Evolutionary conservation across 106 monocot species (phyloP).

Genomic region (Phalaenopsis aphrodite): DNA sequence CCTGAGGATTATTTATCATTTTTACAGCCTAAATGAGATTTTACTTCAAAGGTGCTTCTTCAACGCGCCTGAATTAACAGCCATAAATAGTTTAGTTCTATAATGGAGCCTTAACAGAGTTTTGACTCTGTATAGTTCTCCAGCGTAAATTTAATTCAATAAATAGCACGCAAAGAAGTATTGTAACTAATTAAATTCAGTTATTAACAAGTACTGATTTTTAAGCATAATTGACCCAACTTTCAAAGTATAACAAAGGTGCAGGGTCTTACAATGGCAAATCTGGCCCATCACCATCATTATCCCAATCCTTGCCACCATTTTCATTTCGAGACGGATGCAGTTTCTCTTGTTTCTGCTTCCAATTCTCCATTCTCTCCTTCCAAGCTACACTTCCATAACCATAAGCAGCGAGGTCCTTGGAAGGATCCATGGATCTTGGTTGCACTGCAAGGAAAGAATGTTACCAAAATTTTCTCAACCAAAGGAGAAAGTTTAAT

Average conservation of each 20-base stretch:
- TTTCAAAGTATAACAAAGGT: neutral
- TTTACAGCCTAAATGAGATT: neutral
- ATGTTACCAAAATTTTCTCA: neutral
- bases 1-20: neutral
- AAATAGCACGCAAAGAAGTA: neutral
- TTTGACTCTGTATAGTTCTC: neutral
- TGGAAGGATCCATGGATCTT: slow-evolving; percentile 98
- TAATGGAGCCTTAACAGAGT: neutral
- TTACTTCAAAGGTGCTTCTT: neutral
- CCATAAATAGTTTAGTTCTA: neutral
- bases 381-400: slow-evolving; percentile 99
- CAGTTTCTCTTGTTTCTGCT: slow-evolving; percentile 88
- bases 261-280: slow-evolving; percentile 68
- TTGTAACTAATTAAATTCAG: neutral
- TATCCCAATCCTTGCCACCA: slow-evolving; percentile 68
- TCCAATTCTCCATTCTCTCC: slow-evolving; percentile 96
- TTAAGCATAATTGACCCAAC: neutral
- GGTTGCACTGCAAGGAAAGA: slow-evolving; percentile 68
- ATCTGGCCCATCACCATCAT: slow-evolving; percentile 61
- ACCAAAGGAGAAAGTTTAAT: neutral
- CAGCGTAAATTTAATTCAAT: neutral
- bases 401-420: slow-evolving; percentile 92
- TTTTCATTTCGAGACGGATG: slow-evolving; percentile 55
- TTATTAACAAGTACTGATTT: neutral
- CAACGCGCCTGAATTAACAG: neutral